phyloP scores from a whole-genome alignment of 208 protist genomes.

The Leishmania lainsoni region DNA sequence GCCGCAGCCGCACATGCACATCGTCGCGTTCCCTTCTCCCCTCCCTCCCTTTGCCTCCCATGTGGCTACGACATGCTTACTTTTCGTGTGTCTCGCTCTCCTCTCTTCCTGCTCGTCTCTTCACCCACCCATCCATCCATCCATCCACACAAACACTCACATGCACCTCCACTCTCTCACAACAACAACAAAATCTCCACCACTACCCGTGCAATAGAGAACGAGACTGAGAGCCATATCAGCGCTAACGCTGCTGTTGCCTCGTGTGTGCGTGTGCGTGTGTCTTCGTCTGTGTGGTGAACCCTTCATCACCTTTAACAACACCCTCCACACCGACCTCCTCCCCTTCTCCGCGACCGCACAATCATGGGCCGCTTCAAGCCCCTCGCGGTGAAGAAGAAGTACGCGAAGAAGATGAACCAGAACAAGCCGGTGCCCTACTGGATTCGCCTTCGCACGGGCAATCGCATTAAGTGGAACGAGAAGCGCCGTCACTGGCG shows the following conservation, averaged over 20 bases:
- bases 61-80: background rate
- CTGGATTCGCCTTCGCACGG: conserved; percentile 93
- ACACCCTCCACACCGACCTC: background rate
- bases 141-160: background rate
- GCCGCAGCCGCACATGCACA: background rate
- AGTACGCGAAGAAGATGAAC: conserved; percentile 95
- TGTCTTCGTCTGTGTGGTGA: background rate
- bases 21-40: background rate
- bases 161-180: background rate
- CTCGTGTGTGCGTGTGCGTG: background rate
- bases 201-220: background rate
- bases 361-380: conserved; percentile 89
- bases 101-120: background rate
- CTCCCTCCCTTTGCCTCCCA: background rate
- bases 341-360: background rate
- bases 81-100: no score
- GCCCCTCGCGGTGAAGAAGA: conserved; percentile 92
- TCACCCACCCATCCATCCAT: background rate
- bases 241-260: background rate
- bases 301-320: background rate
- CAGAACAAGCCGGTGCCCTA: conserved; percentile 95
- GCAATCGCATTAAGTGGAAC: conserved; percentile 94
- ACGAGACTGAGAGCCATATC: conserved; percentile 3
- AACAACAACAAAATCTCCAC: background rate
- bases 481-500: conserved; percentile 96